Evolutionary conservation across 2,329 filamentous ascomycete genomes (phyloP).

Genomic region (Trichoderma arundinaceum): DNA sequence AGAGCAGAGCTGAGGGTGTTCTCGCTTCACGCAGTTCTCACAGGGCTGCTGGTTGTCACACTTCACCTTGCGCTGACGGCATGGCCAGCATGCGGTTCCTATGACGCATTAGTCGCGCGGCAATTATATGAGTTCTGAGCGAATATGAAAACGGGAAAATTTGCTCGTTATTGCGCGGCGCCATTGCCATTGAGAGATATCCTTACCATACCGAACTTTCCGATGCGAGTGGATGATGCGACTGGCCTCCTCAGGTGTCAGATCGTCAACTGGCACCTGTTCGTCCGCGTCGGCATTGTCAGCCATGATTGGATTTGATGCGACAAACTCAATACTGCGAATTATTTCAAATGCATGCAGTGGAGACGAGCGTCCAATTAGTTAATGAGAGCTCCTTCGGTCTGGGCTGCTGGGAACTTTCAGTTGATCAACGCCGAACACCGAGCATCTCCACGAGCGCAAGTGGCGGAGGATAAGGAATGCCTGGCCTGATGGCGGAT

Average conservation of each 20-base stretch:
- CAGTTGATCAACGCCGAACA: conserved; percentile 44
- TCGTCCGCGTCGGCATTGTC: conserved; percentile 51
- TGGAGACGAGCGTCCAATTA: conserved; percentile 30
- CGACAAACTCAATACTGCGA: conserved; percentile 12
- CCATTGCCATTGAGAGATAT: background rate
- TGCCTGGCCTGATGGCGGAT: conserved; percentile 20
- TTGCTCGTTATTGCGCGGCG: background rate
- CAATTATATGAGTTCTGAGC: conserved; percentile 3
- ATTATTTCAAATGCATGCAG: background rate
- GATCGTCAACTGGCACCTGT: conserved; percentile 57
- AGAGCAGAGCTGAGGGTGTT: conserved; percentile 68
- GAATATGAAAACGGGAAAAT: background rate
- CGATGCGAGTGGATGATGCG: conserved; percentile 72
- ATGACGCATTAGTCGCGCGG: conserved; percentile 25
- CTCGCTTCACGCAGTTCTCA: conserved; percentile 70
- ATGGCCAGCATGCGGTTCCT: conserved; percentile 71
- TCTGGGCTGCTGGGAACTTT: conserved; percentile 3
- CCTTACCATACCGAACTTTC: conserved; percentile 69
- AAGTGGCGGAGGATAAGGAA: conserved; percentile 10
- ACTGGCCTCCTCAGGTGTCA: conserved; percentile 69
- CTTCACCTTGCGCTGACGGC: conserved; percentile 70
- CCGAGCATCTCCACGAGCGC: conserved; percentile 41
- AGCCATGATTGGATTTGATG: conserved; percentile 46
- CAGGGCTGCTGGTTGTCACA: conserved; percentile 72
- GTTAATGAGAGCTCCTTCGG: background rate